Evolutionary conservation across 139 green algal genomes (phyloP), one percentile per base, ranked within the genome.

Genomic region (Chlorella sp.): DNA sequence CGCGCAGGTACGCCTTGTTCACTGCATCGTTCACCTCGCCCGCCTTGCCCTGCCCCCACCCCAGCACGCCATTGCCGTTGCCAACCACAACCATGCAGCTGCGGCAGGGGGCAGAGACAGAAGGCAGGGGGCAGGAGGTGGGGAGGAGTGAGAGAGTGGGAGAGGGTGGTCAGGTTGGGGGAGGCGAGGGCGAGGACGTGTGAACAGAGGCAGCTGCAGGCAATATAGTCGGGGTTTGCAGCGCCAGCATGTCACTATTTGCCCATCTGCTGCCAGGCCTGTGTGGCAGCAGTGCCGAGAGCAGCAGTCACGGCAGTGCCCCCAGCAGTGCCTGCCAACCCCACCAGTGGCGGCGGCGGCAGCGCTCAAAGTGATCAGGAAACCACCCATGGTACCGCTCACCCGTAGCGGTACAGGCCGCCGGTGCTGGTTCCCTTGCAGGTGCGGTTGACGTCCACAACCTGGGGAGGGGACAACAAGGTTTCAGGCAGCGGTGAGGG

Each of bases 21-120:
- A 93, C 91, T 19, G 91, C 88, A 30, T 91, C 57, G 22, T 81
- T 71, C 40, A 91, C 73, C 78, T 93, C 91, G 18, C 83, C 83
- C 24, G 91, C 89, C 84, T 93, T 93, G 76, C 91, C 91, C 88
- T 92, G 88, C 34, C 91, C 91, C 91, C 84, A 91, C 19, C 91
- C 91, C 40, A 93, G 88, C 66, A 93, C 91, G 57, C 91, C 91
- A 24, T 92, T 76, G 81, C 91, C 91, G 90, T 93, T 93, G 83
- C 91, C 91, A 34, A 93, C 91, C 36, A 93, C 91, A 64, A 93
- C 91, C 91, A 93, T 82, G 68, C 64, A 86, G 40, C 80, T 88
- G 84, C 39, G 28, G 57, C 30, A 32, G n/a, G 81, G 81, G 81
- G 57, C 26, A 19, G 15, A 57, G n/a, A 21, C 9, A 57, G 57